A percentile compares a stretch with the other conserved stretches of the same genome.
These are phyloP conservation scores for Galerina marginata DNA, from an alignment of 768 basidiomycete genomes.

Conservation along the genomic window DNA sequence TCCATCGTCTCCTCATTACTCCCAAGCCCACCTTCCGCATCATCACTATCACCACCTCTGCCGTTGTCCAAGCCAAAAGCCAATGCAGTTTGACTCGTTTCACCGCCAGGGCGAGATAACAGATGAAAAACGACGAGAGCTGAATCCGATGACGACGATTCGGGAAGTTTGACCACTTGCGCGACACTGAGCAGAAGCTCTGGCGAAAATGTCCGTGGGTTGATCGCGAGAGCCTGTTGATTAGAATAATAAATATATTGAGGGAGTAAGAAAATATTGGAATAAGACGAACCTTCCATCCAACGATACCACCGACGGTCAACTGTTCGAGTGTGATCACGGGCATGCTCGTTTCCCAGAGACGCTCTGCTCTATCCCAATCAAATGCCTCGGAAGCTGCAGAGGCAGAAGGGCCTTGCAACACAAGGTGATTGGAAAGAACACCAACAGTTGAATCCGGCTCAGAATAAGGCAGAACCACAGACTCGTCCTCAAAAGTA, in stretches of 20 bases:
- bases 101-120: constrained; percentile 18
- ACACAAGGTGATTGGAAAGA: too few species aligned
- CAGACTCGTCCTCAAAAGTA: constrained; percentile 11
- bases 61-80: constrained; percentile 22
- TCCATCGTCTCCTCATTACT: constrained; percentile 23
- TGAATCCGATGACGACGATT: constrained; percentile 1
- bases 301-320: constrained; percentile 38
- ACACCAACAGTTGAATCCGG: not conserved
- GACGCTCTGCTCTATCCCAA: constrained; percentile 39
- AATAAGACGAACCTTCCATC: constrained; percentile 52
- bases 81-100: constrained; percentile 23
- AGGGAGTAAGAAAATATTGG: not conserved
- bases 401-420: not conserved
- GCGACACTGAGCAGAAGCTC: constrained; percentile 59
- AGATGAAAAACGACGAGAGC: constrained; percentile 20
- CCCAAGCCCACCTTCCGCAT: constrained; percentile 18
- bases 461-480: constrained; percentile 25
- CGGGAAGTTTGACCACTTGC: constrained; percentile 33
- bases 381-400: constrained; percentile 33
- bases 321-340: constrained; percentile 33
- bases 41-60: not conserved
- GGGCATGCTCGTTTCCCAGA: constrained; percentile 32
- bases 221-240: constrained; percentile 59
- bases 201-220: constrained; percentile 63
- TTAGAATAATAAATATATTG: not conserved